Conservation (phyloP, 805 yeast genomes). For the Wickerhamomyces bovis region DNA sequence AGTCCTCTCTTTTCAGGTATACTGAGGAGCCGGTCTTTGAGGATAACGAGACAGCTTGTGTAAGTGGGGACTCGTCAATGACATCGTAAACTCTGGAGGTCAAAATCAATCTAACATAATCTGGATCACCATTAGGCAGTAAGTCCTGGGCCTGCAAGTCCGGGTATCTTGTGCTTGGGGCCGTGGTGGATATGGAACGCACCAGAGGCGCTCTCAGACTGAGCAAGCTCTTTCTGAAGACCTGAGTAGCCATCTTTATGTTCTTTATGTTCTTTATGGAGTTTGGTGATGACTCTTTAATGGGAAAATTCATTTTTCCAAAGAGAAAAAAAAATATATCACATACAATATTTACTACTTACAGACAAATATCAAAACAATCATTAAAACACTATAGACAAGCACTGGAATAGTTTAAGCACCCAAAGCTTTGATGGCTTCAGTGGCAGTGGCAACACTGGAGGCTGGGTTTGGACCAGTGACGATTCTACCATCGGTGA, state of each 20-base stretch:
- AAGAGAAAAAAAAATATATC: neutral
- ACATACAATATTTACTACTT: neutral
- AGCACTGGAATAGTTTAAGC: too few relatives aligned
- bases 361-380: too few relatives aligned
- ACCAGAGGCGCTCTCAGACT: neutral
- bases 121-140: constrained; percentile 67
- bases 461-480: constrained; percentile 66
- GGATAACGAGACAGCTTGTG: constrained; percentile 68
- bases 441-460: constrained; percentile 43
- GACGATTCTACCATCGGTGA: constrained; percentile 52
- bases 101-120: constrained; percentile 82
- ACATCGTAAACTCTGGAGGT: constrained; percentile 95
- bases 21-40: constrained; percentile 72
- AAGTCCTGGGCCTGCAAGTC: constrained; percentile 41
- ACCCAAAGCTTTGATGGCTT: constrained; percentile 26
- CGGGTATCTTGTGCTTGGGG: constrained; percentile 9
- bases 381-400: too few relatives aligned
- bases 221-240: neutral
- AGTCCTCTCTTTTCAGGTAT: constrained; percentile 82
- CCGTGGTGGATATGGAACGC: neutral
- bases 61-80: constrained; percentile 82
- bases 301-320: neutral
- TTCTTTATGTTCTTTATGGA: neutral
- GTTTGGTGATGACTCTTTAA: neutral
- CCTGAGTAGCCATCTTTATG: neutral